Percentiles rank a stretch among this genome's conserved stretches.
phyloP scores from a whole-genome alignment of 1,284 basidiomycete genomes.

The Retiboletus flavoniger region DNA sequence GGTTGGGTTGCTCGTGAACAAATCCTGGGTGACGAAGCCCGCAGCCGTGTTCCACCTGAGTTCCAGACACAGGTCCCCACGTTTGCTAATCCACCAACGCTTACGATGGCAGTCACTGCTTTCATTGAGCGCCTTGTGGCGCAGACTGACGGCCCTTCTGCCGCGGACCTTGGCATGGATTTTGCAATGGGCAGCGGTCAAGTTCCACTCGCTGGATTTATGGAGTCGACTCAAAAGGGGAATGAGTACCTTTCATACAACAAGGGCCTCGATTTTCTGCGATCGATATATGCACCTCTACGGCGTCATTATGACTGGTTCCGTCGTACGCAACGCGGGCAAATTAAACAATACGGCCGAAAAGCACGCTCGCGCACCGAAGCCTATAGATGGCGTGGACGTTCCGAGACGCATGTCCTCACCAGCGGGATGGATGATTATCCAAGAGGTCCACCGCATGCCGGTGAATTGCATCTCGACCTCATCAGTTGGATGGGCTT shows the following conservation, averaged over 20 bases:
- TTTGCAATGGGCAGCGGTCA: conserved; percentile 49
- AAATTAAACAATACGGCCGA: conserved; percentile 87
- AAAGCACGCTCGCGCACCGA: conserved; percentile 81
- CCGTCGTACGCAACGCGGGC: conserved; percentile 87
- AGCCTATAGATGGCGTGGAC: conserved; percentile 93
- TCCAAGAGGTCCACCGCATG: conserved; percentile 82
- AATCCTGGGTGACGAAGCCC: conserved; percentile 92
- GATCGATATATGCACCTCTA: conserved; percentile 78
- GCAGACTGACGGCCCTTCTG: conserved; percentile 44
- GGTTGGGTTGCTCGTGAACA: conserved; percentile 96
- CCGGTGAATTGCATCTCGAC: conserved; percentile 91
- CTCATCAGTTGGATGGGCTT: conserved; percentile 95
- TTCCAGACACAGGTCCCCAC: conserved; percentile 92
- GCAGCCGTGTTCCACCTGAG: conserved; percentile 85
- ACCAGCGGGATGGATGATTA: conserved; percentile 97
- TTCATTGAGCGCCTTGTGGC: conserved; percentile 77
- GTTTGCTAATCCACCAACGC: conserved; percentile 92
- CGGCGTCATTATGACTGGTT: conserved; percentile 96
- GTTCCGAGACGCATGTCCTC: conserved; percentile 82
- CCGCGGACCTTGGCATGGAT: conserved; percentile 65
- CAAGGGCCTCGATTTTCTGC: conserved; percentile 67
- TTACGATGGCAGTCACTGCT: conserved; percentile 86
- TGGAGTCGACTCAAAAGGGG: conserved; percentile 30
- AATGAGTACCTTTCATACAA: conserved; percentile 58
- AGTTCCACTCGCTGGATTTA: conserved; percentile 40